Evolutionary conservation across 2,329 filamentous ascomycete species (phyloP), one percentile per base, ranked within the genome.

Genomic region (Claviceps digitariae): DNA sequence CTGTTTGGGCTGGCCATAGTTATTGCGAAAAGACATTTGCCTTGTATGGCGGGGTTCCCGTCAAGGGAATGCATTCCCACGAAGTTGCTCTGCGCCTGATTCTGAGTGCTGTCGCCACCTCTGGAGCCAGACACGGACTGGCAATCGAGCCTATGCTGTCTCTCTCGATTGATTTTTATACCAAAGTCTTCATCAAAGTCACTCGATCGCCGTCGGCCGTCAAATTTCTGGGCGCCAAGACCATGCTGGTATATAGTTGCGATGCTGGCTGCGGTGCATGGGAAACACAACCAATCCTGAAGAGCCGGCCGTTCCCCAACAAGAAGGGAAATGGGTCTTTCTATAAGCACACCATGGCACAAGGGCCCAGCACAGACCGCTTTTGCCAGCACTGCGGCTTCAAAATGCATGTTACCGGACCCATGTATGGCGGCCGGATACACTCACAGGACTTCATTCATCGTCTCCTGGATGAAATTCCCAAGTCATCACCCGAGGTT

Each of bases 101-200:
- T 50, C 70, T 98, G 13, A 82, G 96, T 64, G 81, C 84, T 3
- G 80, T 97, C 54, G 86, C 90, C 2, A 81, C 82, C 0, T 79
- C 88, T 1, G 93, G 89, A 3, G 87, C 85, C 17, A 84, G 84
- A 57, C 94, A 98, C 60, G 91, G 93, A 1, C 73, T 96, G 44
- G 77, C 87, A 0, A 89, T 97, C 55, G 90, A 97, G 67, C 93
- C 93, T 0, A 77, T 96, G 4, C 77, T 98, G 12, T 95, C 89
- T 6, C 78, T 98, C 1, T 96, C 89, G 2, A 95, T 97, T 57
- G 93, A 98, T 68, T 98, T 94, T 67, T 98, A 98, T 65, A 83
- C 85, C 21, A 82, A 94, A 47, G 77, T 96, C 2, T 98, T 97
- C 64, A 84, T 98, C 47, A 82, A 85, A 21, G 78, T 98, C 38